These are phyloP conservation scores for Wickerhamomyces sp. DNA, from an alignment of 1,139 yeast genomes.

Conservation along the genomic window DNA sequence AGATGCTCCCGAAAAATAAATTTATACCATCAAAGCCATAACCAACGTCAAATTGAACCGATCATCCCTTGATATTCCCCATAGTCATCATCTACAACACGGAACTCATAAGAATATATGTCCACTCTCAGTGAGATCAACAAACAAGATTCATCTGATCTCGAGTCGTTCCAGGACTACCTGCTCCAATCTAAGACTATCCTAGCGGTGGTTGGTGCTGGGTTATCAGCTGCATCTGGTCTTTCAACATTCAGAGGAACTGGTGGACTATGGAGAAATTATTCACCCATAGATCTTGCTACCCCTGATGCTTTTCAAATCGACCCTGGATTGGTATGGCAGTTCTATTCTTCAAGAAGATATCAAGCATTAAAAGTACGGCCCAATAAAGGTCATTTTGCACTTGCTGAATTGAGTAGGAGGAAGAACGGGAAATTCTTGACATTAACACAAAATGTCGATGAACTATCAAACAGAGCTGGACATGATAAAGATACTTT, in stretches of 20 bases:
- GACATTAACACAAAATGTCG: constrained; percentile 79
- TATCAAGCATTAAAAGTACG: constrained; percentile 55
- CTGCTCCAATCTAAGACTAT: constrained; percentile 49
- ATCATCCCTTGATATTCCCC: too few relatives aligned
- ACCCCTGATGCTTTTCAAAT: constrained; percentile 84
- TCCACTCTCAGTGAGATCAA: constrained; percentile 7
- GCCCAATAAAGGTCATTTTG: constrained; percentile 72
- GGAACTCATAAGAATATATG: too few relatives aligned
- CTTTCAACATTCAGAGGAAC: constrained; percentile 68
- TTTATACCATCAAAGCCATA: too few relatives aligned
- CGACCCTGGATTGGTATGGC: constrained; percentile 89
- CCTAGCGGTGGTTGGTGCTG: constrained; percentile 81
- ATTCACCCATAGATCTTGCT: constrained; percentile 77
- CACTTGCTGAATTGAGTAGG: constrained; percentile 54
- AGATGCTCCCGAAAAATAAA: too few relatives aligned
- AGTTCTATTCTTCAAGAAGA: constrained; percentile 71
- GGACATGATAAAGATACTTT: constrained; percentile 48
- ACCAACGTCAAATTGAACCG: too few relatives aligned
- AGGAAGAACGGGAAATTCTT: constrained; percentile 35
- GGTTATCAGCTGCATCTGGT: constrained; percentile 75
- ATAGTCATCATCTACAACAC: too few relatives aligned
- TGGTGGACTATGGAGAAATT: constrained; percentile 74
- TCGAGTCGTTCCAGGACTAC: constrained; percentile 53
- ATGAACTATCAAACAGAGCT: constrained; percentile 65
- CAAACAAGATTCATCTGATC: constrained; percentile 14